Conservation (phyloP, 352 stramenopile species). For the Phytophthora lateralis region DNA sequence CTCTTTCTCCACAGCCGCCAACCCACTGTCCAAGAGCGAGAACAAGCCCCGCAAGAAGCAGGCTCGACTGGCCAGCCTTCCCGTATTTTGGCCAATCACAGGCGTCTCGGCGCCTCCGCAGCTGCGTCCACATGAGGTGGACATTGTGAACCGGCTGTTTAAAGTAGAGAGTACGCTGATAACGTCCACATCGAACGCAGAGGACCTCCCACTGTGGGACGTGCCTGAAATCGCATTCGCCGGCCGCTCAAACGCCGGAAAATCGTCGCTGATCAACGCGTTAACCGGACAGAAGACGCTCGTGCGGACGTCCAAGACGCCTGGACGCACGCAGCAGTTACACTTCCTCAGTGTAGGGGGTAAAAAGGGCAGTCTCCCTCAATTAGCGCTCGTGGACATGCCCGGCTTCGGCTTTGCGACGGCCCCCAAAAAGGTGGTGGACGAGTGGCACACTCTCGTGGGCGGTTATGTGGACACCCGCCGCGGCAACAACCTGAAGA, state of each 20-base stretch:
- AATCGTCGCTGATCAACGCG: constrained; percentile 90
- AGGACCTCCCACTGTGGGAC: constrained; percentile 69
- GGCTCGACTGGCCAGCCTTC: constrained; percentile 46
- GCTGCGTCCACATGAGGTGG: constrained; percentile 68
- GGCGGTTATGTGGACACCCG: constrained; percentile 78
- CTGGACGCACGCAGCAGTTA: constrained; percentile 82
- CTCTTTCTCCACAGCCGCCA: constrained; percentile 9
- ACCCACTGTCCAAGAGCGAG: not conserved
- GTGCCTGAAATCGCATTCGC: constrained; percentile 87
- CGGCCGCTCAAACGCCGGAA: constrained; percentile 89
- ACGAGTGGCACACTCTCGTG: constrained; percentile 81
- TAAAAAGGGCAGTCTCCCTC: constrained; percentile 69
- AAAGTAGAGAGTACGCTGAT: constrained; percentile 64
- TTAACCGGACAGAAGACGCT: constrained; percentile 71
- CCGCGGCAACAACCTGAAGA: constrained; percentile 76
- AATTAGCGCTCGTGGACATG: constrained; percentile 84
- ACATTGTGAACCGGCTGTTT: constrained; percentile 66
- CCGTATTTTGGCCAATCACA: constrained; percentile 61
- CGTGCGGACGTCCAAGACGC: constrained; percentile 84
- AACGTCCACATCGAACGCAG: constrained; percentile 56
- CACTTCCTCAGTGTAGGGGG: constrained; percentile 85
- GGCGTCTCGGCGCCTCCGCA: constrained; percentile 56
- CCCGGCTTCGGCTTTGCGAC: constrained; percentile 87
- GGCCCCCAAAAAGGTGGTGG: constrained; percentile 70
- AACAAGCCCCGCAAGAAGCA: constrained; percentile 63